These are phyloP conservation scores for Phytomonas sp. DNA, from an alignment of 208 protist species.

Conservation along the genomic window DNA sequence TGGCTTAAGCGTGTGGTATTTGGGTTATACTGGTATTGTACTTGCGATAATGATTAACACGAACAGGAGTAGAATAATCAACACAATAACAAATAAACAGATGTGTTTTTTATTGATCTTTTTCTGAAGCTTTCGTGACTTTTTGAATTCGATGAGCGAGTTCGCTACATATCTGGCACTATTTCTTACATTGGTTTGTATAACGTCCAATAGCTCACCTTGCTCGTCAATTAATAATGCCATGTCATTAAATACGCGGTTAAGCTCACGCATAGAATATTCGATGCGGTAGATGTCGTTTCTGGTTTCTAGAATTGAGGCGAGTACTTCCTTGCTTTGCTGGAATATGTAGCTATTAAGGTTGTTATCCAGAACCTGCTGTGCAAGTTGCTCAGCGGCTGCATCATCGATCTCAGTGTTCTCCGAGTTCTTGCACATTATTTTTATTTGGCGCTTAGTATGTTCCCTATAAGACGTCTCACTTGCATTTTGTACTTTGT, in stretches of 20 bases:
- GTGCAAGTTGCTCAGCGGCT: constrained; percentile 55
- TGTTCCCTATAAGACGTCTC: constrained; percentile 65
- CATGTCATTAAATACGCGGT: constrained; percentile 86
- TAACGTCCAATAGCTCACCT: constrained; percentile 77
- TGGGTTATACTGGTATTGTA: background rate
- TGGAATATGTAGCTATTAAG: constrained; percentile 78
- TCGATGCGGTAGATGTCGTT: constrained; percentile 89
- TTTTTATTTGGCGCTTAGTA: constrained; percentile 88
- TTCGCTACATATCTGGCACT: constrained; percentile 52
- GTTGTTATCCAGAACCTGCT: constrained; percentile 77
- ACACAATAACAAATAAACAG: constrained; percentile 37
- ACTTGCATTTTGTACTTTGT: constrained; percentile 46
- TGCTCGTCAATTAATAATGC: constrained; percentile 86
- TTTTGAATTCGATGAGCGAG: constrained; percentile 56
- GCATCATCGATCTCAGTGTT: constrained; percentile 65
- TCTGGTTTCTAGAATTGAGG: constrained; percentile 75
- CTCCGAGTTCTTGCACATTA: constrained; percentile 80
- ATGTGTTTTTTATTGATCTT: constrained; percentile 67
- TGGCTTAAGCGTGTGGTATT: background rate
- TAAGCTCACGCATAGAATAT: constrained; percentile 75
- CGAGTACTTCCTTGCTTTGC: constrained; percentile 81
- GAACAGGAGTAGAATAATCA: constrained; percentile 40
- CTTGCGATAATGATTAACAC: constrained; percentile 5
- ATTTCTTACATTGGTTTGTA: constrained; percentile 65
- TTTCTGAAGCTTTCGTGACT: constrained; percentile 74